phyloP scores from a whole-genome alignment of 257 asterid genomes.

The Catharanthus roseus region DNA sequence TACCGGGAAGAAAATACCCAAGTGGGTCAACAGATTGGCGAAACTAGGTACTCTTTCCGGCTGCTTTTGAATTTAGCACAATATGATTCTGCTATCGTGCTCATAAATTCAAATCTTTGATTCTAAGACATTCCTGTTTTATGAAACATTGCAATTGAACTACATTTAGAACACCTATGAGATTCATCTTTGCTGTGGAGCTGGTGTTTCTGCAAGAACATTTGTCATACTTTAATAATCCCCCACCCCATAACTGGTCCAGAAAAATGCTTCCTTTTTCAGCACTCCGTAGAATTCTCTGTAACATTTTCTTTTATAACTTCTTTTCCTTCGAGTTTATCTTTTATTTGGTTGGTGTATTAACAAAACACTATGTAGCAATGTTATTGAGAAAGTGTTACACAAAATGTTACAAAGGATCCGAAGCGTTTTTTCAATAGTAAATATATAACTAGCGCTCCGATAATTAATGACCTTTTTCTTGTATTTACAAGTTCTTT shows the following conservation, averaged over 20 bases:
- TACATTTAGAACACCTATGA: background rate
- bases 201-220: background rate
- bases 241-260: background rate
- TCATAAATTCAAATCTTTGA: background rate
- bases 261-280: too few relatives aligned
- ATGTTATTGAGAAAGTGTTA: too few relatives aligned
- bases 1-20: slow-evolving; percentile 74
- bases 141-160: background rate
- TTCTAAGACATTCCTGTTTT: background rate
- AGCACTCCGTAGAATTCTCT: too few relatives aligned
- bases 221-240: too few relatives aligned
- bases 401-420: too few relatives aligned
- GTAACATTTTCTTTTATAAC: too few relatives aligned
- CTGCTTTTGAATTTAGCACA: background rate
- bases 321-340: too few relatives aligned
- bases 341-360: too few relatives aligned
- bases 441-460: background rate
- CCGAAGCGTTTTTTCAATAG: background rate
- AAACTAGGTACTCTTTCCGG: slow-evolving; percentile 53
- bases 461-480: background rate
- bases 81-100: background rate
- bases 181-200: background rate
- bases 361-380: too few relatives aligned
- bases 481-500: background rate
- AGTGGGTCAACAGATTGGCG: slow-evolving; percentile 96